Evolutionary conservation across 75 land plant genomes (phyloP), one percentile per base, ranked within the genome.

Genomic region (Picea glauca): DNA sequence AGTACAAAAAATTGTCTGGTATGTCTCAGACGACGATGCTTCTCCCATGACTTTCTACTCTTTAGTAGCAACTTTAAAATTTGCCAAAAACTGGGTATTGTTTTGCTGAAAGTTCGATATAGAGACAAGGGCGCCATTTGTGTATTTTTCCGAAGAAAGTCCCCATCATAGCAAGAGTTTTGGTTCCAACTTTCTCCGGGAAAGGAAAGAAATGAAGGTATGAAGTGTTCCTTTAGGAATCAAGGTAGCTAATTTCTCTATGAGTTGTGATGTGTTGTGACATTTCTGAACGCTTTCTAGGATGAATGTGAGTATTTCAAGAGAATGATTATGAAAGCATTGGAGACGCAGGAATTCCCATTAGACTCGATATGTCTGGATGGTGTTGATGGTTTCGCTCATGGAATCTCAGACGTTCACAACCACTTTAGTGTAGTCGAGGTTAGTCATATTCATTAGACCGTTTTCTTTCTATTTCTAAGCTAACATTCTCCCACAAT

Each of bases 1-100:
- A 30, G 59, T 43, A 5, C 73, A 79, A 13, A 81, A 81, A 46
- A 14, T 78, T 1, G 77, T 61, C 40, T 81, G 82, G 40, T 81
- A 81, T 61, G 63, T 81, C 13, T 78, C 78, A 58, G 78, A 76
- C 33, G 78, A 76, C 58, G 63, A 40, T 59, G 63, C 60, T 1
- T 76, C 26, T 26, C 26, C 26, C 26, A 26, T 26, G 26, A 26
- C 26, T 26, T 26, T 26, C 26, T 26, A 26, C 78, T 58, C 78
- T n/a, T 33, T 76, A 2, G 21, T 76, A 14, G 62, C 58, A 76
- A 59, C 77, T 7, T 31, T 59, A 11, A 23, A 58, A 3, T 76
- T 76, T 58, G 35, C 77, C 26, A 26, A 26, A 26, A 26, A 26
- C 26, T 26, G 26, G 26, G 26, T 26, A 26, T 0, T 26, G 26